Evolutionary conservation across 306 rosid genomes (phyloP), one percentile per base, ranked within the genome.

Genomic region (Trichosanthes truncata): DNA sequence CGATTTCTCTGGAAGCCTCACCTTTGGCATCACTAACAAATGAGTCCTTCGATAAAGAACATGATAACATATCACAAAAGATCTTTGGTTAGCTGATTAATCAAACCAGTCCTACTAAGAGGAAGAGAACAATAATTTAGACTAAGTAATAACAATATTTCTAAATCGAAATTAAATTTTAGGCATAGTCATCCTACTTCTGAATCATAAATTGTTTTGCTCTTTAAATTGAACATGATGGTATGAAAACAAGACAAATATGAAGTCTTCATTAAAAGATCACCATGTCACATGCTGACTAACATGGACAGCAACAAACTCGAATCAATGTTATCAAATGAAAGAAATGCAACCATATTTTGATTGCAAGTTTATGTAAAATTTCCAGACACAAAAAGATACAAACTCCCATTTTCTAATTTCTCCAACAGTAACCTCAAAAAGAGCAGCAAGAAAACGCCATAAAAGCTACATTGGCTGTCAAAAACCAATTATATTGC

Each of bases 1-100:
- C 98, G 80, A 75, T 79, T 84, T 82, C 87, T 85, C 93, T 87
- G 1, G 93, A 88, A 87, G 95, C 90, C 66, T 82, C 94, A 1
- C 85, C 91, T 79, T 59, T 87, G 78, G 79, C 89, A 80, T 91
- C 91, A 46, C 84, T 68, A 80, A 81, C 91, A 80, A 91, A 94
- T 5, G 97, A 94, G 87, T 94, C 97, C 98, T 69, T 91, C 81
- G 74, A 82, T 83, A 25, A 78, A 79, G 21, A 82, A 13, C 53
- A 77, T 36, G 78, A 53, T 35, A 41, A 61, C 61, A 57, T 41
- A 38, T 52, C 8, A 81, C 11, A 71, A 63, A 77, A 29, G 20
- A 45, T 53, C 81, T 67, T 80, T 78, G 73, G 26, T 14, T 17
- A 74, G 78, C 36, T 17, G 12, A 81, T 68, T n/a, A n/a, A 41